Percentiles rank a stretch among this genome's conserved stretches.
These are phyloP conservation scores for Xylaria sp. DNA, from an alignment of 495 filamentous ascomycete species.

Conservation along the genomic window DNA sequence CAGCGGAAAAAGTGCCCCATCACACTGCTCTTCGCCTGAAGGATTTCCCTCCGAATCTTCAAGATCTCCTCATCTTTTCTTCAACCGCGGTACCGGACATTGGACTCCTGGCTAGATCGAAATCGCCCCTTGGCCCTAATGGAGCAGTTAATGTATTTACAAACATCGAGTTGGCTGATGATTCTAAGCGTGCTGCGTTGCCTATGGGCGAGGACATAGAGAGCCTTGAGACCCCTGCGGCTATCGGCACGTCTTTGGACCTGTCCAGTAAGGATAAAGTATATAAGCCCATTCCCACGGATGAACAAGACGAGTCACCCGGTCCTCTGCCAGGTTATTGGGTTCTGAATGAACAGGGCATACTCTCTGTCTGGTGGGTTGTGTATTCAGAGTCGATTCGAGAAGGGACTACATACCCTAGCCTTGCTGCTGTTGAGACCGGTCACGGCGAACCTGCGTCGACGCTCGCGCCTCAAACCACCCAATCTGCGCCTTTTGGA, in stretches of 20 bases:
- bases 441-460: constrained; percentile 30
- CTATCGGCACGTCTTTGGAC: constrained; percentile 83
- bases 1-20: constrained; percentile 70
- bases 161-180: constrained; percentile 74
- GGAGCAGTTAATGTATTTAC: constrained; percentile 73
- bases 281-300: constrained; percentile 74
- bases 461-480: constrained; percentile 39
- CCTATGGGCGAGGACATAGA: constrained; percentile 67
- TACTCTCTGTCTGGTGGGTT: constrained; percentile 87
- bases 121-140: constrained; percentile 66
- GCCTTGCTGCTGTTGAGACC: constrained; percentile 60
- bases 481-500: constrained; percentile 36
- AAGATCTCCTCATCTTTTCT: constrained; percentile 79
- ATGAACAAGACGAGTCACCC: constrained; percentile 73
- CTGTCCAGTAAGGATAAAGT: constrained; percentile 83
- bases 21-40: constrained; percentile 77
- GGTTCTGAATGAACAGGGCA: constrained; percentile 87
- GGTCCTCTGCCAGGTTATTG: constrained; percentile 87
- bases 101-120: constrained; percentile 75
- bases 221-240: constrained; percentile 73
- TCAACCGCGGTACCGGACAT: constrained; percentile 82
- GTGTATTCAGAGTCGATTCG: constrained; percentile 87
- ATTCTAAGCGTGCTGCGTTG: constrained; percentile 77
- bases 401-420: constrained; percentile 72
- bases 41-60: constrained; percentile 78